Evolutionary conservation across 441 rosid genomes (phyloP), one percentile per base, ranked within the genome.

Genomic region (Syzygium malaccense): DNA sequence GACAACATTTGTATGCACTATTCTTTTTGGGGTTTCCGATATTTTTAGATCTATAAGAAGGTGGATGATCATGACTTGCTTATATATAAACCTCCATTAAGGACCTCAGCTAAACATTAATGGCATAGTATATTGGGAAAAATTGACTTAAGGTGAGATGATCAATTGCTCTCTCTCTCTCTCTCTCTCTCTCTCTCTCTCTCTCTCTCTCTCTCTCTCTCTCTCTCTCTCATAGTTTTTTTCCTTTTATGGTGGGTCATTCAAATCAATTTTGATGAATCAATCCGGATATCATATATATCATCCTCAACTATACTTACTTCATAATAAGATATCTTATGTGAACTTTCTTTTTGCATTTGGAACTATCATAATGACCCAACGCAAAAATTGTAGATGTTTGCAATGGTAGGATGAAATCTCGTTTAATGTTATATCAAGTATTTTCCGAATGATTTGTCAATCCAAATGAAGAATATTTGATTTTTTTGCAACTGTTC

Each of bases 1-100:
- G 92, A 90, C 86, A 91, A 90, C 93, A 93, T 92, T 54, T 54
- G 37, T 8, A 14, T 37, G 14, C 2, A 8, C 51, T 3, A 3
- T 54, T 20, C 49, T 5, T 13, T 12, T 13, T 30, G 85, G 41
- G 83, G 15, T 23, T 55, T 58, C 33, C 45, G 75, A 57, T 11
- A 37, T 62, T 58, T 20, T 55, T 12, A 53, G 20, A 19, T 20
- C 25, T 58, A 8, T 26, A 8, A 58, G 62, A 32, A 87, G 55
- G 5, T 86, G 62, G 49, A 68, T 86, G 90, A 86, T 75, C 79
- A 75, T 55, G 85, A 54, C 85, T 64, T 54, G 64, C 85, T 48
- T 87, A 75, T 87, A 90, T 75, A 79, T 41, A 86, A 62, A 62
- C 55, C 14, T 85, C 58, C 41, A 6, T 75, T 75, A 23, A 37